Evolutionary conservation across 78 protist species (phyloP).

Genomic region (Dictyostelium capitatum): DNA sequence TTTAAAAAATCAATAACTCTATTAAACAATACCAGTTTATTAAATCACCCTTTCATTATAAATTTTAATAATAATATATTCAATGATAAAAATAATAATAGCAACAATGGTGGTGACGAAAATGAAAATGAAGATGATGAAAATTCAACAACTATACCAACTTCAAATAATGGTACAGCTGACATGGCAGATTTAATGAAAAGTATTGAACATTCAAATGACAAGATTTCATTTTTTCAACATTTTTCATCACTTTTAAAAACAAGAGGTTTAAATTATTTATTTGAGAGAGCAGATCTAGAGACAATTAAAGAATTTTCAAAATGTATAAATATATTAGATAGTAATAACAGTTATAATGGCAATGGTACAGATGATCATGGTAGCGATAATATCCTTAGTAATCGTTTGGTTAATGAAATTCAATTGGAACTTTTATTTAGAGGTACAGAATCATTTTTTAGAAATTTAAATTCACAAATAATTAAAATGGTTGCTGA

Average conservation of each 20-base stretch:
- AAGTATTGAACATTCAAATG: not conserved
- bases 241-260: slow-evolving; percentile 17
- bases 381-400: not conserved
- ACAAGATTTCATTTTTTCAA: slow-evolving; percentile 28
- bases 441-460: slow-evolving; percentile 68
- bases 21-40: not conserved
- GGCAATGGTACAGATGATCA: not conserved
- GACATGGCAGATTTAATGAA: not conserved
- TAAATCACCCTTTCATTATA: slow-evolving; percentile 8
- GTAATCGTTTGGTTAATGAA: not conserved
- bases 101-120: not conserved
- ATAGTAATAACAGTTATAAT: not conserved
- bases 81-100: not conserved
- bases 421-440: slow-evolving; percentile 31
- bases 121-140: not conserved
- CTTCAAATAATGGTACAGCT: no score
- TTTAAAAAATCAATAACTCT: not conserved
- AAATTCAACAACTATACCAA: not conserved
- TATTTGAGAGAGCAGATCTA: slow-evolving; percentile 3
- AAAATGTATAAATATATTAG: slow-evolving; percentile 6
- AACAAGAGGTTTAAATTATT: slow-evolving; percentile 21
- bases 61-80: not conserved
- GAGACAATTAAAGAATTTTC: not conserved
- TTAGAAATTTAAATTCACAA: slow-evolving; percentile 47
- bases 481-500: slow-evolving; percentile 35